Base-by-base conservation (phyloP, 371 early-diverging fungal species). In the Circinella minor region DNA sequence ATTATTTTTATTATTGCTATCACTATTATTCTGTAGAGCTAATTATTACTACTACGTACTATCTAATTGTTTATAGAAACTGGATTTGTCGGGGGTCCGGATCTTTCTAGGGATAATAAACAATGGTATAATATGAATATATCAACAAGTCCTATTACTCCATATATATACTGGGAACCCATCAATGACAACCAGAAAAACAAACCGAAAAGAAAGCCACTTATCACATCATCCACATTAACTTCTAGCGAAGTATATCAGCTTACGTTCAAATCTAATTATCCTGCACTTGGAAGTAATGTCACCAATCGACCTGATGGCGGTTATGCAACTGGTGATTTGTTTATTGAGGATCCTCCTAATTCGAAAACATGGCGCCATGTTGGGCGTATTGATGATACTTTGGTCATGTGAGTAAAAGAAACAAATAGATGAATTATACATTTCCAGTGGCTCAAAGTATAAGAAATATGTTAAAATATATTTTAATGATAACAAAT, bases 341-440 rank as follows among this genome's bases (percentile, higher is more conserved):
- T 82, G 3, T 76, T 77, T 48, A 63, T 7, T 10, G 65, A 67
- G 39, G 67, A 63, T 3, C 47, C 71, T 3, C 43, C 46, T 1
- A 38, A 14, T 18, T 55, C 73, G 11, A 74, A 68, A 11, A 70
- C 61, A 4, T 79, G 74, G 39, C 54, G 6, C 11, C 71, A 76
- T 27, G 14, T 68, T 18, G 77, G 83, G 10, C 72, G 83, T 20
- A 64, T 65, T 4, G 83, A 80, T 54, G 79, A 82, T 65, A 76
- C 71, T 0, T 20, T 80, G 11, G 59, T 76, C 6, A 77, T 80
- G 79, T 57, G 27, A 27, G 57, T 57, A 27, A 27, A 27, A 27
- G 27, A 27, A 2, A 2, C 27, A 27, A 27, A 27, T 27, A 27
- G 27, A 27, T 27, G 2, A 27, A 27, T 27, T 27, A 27, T 27